Evolutionary conservation across 768 basidiomycete species (phyloP).

Genomic region (Termitomyces sp.): DNA sequence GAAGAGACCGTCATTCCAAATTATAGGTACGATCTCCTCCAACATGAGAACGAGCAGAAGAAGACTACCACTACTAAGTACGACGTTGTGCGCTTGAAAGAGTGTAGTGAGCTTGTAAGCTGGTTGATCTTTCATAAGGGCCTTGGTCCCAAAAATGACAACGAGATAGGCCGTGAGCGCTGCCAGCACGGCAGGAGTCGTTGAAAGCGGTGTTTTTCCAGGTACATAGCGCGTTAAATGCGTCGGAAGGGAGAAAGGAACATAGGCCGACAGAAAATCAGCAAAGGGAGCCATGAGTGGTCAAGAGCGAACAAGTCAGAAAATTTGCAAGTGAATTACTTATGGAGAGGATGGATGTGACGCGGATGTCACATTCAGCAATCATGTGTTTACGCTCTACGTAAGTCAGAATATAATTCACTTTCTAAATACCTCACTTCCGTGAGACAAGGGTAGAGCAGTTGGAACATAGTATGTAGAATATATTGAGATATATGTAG

Average conservation of each 20-base stretch:
- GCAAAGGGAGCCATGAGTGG: constrained; percentile 65
- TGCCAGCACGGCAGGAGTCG: constrained; percentile 64
- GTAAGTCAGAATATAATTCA: background rate
- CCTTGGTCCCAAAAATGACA: constrained; percentile 80
- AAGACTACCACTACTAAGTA: constrained; percentile 81
- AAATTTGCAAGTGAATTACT: constrained; percentile 11
- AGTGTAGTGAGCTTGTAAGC: constrained; percentile 73
- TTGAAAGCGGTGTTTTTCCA: constrained; percentile 79
- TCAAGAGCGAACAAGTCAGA: constrained; percentile 14
- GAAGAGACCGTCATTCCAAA: constrained; percentile 67
- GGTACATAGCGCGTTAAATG: constrained; percentile 61
- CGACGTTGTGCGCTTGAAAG: constrained; percentile 88
- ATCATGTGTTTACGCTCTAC: constrained; percentile 9
- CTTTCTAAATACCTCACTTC: background rate
- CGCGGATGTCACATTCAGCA: constrained; percentile 10
- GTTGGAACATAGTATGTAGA: background rate
- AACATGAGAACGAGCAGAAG: constrained; percentile 83
- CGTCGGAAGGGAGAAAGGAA: constrained; percentile 53
- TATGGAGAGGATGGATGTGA: constrained; percentile 13
- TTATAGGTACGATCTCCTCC: constrained; percentile 85
- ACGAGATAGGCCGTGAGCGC: constrained; percentile 79
- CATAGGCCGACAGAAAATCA: constrained; percentile 56
- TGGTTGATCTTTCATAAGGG: constrained; percentile 74
- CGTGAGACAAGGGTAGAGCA: background rate
- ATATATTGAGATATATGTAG: constrained; percentile 3